Base-by-base conservation (phyloP, 1,139 yeast genomes). In the Suhomyces terraborum region DNA sequence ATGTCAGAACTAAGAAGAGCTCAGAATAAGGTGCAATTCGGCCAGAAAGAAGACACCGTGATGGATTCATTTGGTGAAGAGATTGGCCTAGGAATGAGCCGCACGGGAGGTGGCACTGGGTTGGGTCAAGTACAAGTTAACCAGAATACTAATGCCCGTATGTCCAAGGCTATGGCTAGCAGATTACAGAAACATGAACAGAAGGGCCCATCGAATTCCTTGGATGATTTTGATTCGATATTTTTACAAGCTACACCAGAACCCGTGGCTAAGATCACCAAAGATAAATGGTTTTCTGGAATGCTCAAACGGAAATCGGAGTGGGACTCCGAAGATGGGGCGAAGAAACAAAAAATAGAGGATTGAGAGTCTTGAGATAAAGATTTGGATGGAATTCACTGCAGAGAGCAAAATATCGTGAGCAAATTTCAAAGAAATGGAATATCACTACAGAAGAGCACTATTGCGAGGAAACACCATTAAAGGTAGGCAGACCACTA, bases 11-110 rank as follows among this genome's bases (percentile, higher is more conserved):
- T 87, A 32, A 82, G 91, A 27, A 82, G 82, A 52, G 86, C 95
- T 2, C 95, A 88, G 53, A 89, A 91, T 58, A 79, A 87, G 52
- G 76, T 91, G 79, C 84, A 77, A 36, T 91, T 91, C 65, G 96
- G 95, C 6, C 75, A 82, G 51, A 71, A 73, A 46, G 95, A 87
- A 57, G 82, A 77, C 23, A 73, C 83, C 0, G 69, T 76, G 4
- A 71, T 73, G 46, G 88, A 84, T 50, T 70, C 79, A 0, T 83
- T 69, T 57, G 96, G 95, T 9, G 93, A 87, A 48, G 94, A 88
- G 51, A 71, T 85, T 29, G 96, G 96, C 0, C 56, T 88, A 41
- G 96, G 96, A 4, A 79, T 88, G 88, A 73, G 83, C 39, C 75
- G 73, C 30, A 54, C n/a, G n/a, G n/a, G 64, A 41, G 42, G 55